phyloP scores from a whole-genome alignment of 23 red algal species.

The Gracilariopsis chorda region DNA sequence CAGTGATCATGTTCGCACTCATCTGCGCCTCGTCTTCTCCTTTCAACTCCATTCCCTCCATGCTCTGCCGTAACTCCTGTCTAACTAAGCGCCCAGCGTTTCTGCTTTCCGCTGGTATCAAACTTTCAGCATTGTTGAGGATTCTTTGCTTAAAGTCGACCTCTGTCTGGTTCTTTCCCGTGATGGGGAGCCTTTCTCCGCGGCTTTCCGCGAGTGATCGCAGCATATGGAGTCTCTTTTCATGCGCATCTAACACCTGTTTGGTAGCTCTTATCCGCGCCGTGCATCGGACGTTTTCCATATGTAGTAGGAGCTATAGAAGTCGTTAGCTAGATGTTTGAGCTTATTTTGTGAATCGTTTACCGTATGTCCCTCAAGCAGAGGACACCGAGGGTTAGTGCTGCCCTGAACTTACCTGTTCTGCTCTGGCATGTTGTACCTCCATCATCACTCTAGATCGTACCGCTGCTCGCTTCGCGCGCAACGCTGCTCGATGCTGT shows the following conservation, averaged over 20 bases:
- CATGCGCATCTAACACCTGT: background rate
- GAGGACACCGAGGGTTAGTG: too few species aligned
- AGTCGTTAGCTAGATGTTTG: too few species aligned
- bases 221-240: conserved; percentile 1
- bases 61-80: background rate
- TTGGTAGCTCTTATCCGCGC: background rate
- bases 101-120: background rate
- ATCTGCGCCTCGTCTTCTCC: background rate
- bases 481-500: background rate
- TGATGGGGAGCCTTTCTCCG: background rate
- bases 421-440: background rate
- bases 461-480: conserved; percentile 6
- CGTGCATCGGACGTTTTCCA: background rate
- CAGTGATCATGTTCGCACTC: background rate
- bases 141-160: background rate
- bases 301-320: background rate
- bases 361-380: too few species aligned
- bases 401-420: background rate
- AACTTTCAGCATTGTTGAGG: background rate
- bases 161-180: background rate
- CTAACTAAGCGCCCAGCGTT: background rate
- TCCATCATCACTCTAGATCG: background rate
- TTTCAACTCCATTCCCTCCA: background rate
- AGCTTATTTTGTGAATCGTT: too few species aligned
- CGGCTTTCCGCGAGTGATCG: background rate